Evolutionary conservation across 495 filamentous ascomycete species (phyloP).

Genomic region (Lasiosphaeris hirsuta): DNA sequence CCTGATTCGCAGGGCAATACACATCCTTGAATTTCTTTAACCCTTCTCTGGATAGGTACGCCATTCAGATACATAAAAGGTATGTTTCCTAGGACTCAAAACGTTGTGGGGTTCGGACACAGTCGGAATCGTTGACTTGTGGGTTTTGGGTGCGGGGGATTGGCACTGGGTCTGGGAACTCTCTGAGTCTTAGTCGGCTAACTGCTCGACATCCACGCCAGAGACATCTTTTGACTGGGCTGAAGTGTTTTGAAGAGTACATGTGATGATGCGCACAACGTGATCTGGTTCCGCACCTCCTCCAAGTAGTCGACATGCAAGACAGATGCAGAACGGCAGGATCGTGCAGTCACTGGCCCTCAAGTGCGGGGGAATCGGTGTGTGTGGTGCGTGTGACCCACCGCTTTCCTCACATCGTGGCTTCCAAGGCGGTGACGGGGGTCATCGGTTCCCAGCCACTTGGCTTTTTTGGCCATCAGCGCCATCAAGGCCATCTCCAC

Average conservation of each 20-base stretch:
- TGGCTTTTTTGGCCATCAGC: background rate
- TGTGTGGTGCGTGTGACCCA: conserved; percentile 7
- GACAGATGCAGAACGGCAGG: background rate
- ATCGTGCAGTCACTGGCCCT: conserved; percentile 2
- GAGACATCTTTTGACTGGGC: too few relatives aligned
- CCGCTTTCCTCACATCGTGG: background rate
- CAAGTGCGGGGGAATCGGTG: background rate
- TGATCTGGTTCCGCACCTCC: background rate
- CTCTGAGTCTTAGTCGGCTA: too few relatives aligned
- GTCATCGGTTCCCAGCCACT: conserved; percentile 1
- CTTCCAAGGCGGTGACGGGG: conserved; percentile 2
- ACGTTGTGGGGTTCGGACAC: too few relatives aligned
- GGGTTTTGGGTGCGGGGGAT: too few relatives aligned
- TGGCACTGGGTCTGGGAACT: too few relatives aligned
- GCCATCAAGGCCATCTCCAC: background rate
- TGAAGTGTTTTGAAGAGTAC: background rate
- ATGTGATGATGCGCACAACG: background rate
- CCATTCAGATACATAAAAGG: too few relatives aligned
- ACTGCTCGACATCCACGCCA: too few relatives aligned
- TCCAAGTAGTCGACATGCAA: background rate
- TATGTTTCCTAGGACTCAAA: too few relatives aligned
- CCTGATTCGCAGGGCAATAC: too few relatives aligned
- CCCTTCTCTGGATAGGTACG: too few relatives aligned
- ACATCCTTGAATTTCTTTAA: too few relatives aligned
- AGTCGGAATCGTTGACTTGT: too few relatives aligned